Evolutionary conservation across 176 grass and related monocot genomes (phyloP).

Genomic region (Oryza meridionalis): DNA sequence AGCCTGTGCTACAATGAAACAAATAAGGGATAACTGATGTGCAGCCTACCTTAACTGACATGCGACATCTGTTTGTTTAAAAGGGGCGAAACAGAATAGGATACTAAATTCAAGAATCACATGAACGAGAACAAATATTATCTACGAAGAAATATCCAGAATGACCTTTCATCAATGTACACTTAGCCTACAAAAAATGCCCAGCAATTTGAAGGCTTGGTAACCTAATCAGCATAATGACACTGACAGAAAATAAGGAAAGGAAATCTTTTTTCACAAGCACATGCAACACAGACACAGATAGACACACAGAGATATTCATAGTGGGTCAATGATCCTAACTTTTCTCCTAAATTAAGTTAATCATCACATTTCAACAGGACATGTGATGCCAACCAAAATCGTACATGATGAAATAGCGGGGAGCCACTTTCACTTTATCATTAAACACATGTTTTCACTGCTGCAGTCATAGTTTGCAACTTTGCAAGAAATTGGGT

Average conservation of each 20-base stretch:
- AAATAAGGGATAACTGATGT: conserved; percentile 31
- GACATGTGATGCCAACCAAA: neutral
- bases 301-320: neutral
- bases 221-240: no score
- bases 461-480: neutral
- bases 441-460: neutral
- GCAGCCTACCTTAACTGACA: conserved; percentile 9
- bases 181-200: no score
- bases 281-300: no score
- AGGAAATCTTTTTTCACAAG: neutral
- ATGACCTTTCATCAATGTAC: no score
- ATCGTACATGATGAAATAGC: neutral
- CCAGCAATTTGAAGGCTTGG: no score
- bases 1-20: conserved; percentile 61
- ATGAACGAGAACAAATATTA: neutral
- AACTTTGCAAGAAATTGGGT: conserved; percentile 3
- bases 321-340: neutral
- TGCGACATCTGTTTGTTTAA: neutral
- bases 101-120: neutral
- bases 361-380: neutral
- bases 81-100: neutral
- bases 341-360: conserved; percentile 2
- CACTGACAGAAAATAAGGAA: neutral
- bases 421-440: neutral
- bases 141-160: no score